Percentiles rank a stretch among this genome's conserved stretches.
These are phyloP conservation scores for Suhomyces emberorum DNA, from an alignment of 805 yeast species.

Conservation along the genomic window DNA sequence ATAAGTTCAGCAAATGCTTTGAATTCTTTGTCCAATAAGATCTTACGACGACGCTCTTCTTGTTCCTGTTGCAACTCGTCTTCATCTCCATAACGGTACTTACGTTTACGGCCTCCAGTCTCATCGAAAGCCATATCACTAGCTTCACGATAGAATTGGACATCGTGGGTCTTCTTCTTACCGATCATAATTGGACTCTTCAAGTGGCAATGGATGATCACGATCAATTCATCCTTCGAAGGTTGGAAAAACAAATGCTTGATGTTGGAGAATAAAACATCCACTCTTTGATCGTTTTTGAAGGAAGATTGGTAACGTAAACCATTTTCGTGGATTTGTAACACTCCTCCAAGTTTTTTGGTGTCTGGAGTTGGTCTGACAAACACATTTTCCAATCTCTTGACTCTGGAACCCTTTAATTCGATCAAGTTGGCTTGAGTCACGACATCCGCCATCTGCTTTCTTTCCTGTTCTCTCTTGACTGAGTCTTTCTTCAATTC, in stretches of 20 bases:
- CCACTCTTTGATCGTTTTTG: slow-evolving; percentile 81
- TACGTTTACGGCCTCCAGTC: slow-evolving; percentile 90
- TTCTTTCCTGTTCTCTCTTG: slow-evolving; percentile 85
- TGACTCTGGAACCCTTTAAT: slow-evolving; percentile 77
- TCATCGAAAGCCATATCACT: slow-evolving; percentile 95
- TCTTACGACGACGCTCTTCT: slow-evolving; percentile 92
- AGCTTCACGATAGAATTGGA: slow-evolving; percentile 95
- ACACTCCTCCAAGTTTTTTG: slow-evolving; percentile 88
- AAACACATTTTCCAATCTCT: slow-evolving; percentile 81
- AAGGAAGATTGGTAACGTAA: slow-evolving; percentile 86
- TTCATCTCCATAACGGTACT: slow-evolving; percentile 91
- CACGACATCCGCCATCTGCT: slow-evolving; percentile 90
- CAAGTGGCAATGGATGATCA: slow-evolving; percentile 86
- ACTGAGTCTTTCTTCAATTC: slow-evolving; percentile 90
- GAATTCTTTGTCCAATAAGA: slow-evolving; percentile 87
- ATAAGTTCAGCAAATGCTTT: slow-evolving; percentile 85
- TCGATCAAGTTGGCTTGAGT: slow-evolving; percentile 86
- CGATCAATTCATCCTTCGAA: slow-evolving; percentile 90
- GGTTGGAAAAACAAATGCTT: slow-evolving; percentile 95
- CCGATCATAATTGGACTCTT: slow-evolving; percentile 94
- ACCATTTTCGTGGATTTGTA: slow-evolving; percentile 95
- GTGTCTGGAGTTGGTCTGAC: slow-evolving; percentile 96
- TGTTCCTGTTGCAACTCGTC: slow-evolving; percentile 98
- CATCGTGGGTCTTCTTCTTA: slow-evolving; percentile 90
- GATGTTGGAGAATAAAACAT: slow-evolving; percentile 83